These are phyloP conservation scores for Ceratocystis ficicola DNA, from an alignment of 2,329 filamentous ascomycete genomes.

Conservation along the genomic window DNA sequence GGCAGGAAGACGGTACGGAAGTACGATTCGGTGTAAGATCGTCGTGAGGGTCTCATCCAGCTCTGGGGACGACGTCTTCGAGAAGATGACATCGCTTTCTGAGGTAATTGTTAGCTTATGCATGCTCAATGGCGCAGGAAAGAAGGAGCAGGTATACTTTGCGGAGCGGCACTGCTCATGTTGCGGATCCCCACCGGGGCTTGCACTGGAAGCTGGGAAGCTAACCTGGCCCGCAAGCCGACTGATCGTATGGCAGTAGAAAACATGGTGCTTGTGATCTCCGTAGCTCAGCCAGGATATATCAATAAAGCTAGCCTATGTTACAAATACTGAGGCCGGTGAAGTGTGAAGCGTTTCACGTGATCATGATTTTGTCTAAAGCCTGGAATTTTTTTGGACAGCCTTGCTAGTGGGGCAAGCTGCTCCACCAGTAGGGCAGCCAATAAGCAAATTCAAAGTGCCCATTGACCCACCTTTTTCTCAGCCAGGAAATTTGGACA, in stretches of 20 bases:
- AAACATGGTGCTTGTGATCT: neutral
- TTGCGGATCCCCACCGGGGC: conserved; percentile 11
- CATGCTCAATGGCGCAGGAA: neutral
- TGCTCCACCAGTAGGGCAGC: conserved; percentile 14
- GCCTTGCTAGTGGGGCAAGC: neutral
- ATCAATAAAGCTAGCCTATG: neutral
- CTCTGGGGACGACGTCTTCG: conserved; percentile 39
- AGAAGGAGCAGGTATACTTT: conserved; percentile 14
- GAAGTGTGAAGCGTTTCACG: conserved; percentile 5
- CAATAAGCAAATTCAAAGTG: conserved; percentile 3
- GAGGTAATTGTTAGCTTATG: neutral
- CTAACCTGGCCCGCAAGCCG: conserved; percentile 9
- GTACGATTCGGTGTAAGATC: conserved; percentile 47
- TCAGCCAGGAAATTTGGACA: conserved; percentile 9
- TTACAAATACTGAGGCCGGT: neutral
- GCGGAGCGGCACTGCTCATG: conserved; percentile 10
- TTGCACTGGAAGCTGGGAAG: neutral
- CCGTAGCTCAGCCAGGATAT: neutral
- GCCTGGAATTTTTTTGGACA: neutral
- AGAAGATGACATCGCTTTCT: conserved; percentile 34
- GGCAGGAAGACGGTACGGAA: conserved; percentile 46
- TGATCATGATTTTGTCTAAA: conserved; percentile 1
- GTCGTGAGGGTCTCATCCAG: conserved; percentile 41
- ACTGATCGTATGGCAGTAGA: conserved; percentile 12
- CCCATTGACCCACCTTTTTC: neutral